These are phyloP conservation scores for Lactifluus piperatus DNA, from an alignment of 768 basidiomycete species.

Conservation along the genomic window DNA sequence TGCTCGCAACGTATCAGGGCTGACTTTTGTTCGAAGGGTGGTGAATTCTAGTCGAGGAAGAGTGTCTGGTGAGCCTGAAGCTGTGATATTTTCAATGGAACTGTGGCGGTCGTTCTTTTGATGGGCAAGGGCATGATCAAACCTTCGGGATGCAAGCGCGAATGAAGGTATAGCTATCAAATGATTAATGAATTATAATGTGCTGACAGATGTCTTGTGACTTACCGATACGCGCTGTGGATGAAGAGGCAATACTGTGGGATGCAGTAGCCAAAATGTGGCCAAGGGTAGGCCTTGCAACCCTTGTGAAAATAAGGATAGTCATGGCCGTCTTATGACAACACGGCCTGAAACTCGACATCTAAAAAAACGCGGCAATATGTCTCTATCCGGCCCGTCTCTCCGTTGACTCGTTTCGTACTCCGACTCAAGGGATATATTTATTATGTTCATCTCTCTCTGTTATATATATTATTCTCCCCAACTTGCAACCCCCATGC, in stretches of 20 bases:
- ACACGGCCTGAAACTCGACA: too few species aligned
- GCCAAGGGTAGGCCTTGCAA: neutral
- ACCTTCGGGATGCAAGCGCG: conserved; percentile 3
- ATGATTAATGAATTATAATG: neutral
- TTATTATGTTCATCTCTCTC: too few species aligned
- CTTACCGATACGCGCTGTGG: neutral
- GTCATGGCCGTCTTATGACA: neutral
- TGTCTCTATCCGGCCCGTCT: neutral
- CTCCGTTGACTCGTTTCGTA: neutral
- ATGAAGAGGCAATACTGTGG: neutral
- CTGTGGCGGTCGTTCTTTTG: neutral
- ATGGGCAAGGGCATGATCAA: conserved; percentile 13
- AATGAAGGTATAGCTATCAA: conserved; percentile 7
- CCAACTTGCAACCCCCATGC: neutral
- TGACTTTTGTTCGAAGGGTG: conserved; percentile 27
- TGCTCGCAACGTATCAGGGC: conserved; percentile 40
- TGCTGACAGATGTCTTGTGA: neutral
- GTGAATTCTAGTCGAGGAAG: conserved; percentile 23
- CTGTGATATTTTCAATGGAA: neutral
- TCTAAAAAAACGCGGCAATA: too few species aligned
- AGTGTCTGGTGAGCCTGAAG: neutral
- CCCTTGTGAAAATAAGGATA: neutral
- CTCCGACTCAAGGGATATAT: too few species aligned
- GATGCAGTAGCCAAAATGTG: neutral
- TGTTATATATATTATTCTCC: too few species aligned